Evolutionary conservation across 345 rosid species (phyloP).

Genomic region (Camelina laxa): DNA sequence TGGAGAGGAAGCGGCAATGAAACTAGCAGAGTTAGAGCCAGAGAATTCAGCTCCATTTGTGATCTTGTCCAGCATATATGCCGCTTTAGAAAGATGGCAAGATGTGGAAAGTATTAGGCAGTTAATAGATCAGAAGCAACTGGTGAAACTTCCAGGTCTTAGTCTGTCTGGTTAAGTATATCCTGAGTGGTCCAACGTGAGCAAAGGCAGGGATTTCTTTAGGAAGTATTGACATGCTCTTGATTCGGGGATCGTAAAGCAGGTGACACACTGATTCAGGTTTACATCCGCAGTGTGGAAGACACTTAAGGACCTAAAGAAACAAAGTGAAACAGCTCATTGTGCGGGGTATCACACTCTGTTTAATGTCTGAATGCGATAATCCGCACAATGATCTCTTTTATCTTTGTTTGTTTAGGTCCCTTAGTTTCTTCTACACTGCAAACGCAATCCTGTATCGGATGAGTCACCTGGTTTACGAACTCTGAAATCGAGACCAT

Average conservation of each 20-base stretch:
- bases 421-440: slow-evolving; percentile 14
- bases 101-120: slow-evolving; percentile 61
- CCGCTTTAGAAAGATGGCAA: slow-evolving; percentile 59
- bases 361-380: slow-evolving; percentile 28
- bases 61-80: slow-evolving; percentile 63
- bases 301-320: slow-evolving; percentile 12
- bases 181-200: background rate
- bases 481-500: background rate
- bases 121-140: slow-evolving; percentile 51
- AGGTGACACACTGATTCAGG: background rate
- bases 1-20: slow-evolving; percentile 58
- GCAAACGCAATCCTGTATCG: background rate
- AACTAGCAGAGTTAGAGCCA: slow-evolving; percentile 59
- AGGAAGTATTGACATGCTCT: background rate
- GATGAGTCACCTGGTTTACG: background rate
- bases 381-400: slow-evolving; percentile 15
- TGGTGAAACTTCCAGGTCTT: slow-evolving; percentile 55
- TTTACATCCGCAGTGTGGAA: slow-evolving; percentile 10
- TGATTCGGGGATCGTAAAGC: background rate
- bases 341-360: slow-evolving; percentile 12
- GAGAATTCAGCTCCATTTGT: slow-evolving; percentile 60
- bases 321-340: slow-evolving; percentile 24
- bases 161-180: slow-evolving; percentile 49
- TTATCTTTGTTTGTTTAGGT: slow-evolving; percentile 10
- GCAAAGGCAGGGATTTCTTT: slow-evolving; percentile 4